Conservation (phyloP, 805 yeast species). For the Saccharomycopsis schoenii region DNA sequence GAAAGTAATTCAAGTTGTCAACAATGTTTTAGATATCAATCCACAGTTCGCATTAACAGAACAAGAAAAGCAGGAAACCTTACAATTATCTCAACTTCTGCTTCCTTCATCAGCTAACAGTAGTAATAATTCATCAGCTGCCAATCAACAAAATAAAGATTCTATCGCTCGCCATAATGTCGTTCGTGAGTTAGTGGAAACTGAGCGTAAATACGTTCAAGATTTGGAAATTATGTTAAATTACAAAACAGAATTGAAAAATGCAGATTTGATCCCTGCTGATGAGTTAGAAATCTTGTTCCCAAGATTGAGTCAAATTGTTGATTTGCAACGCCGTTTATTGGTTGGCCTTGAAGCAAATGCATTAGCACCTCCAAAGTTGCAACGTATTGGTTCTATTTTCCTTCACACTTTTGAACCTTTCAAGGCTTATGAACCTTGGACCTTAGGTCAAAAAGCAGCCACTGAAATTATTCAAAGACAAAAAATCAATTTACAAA, state of each 20-base stretch:
- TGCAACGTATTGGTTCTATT: constrained; percentile 81
- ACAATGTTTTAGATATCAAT: constrained; percentile 47
- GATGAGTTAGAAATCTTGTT: constrained; percentile 75
- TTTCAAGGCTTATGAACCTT: constrained; percentile 83
- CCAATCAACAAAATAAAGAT: constrained; percentile 29
- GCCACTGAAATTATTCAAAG: constrained; percentile 70
- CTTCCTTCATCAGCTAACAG: constrained; percentile 2
- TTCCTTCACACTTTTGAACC: constrained; percentile 72
- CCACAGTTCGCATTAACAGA: constrained; percentile 29
- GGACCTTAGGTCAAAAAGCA: constrained; percentile 84
- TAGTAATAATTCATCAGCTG: not conserved
- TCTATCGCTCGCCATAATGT: constrained; percentile 53
- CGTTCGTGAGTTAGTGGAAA: constrained; percentile 72
- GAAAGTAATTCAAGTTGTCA: constrained; percentile 65
- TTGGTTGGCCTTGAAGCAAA: constrained; percentile 85
- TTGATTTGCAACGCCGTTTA: constrained; percentile 88
- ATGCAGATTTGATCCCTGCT: constrained; percentile 57
- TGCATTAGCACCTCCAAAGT: constrained; percentile 58
- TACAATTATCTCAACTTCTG: not conserved
- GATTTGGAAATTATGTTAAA: constrained; percentile 68
- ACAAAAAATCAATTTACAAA: constrained; percentile 41
- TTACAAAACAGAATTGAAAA: constrained; percentile 59
- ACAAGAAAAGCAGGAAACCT: constrained; percentile 20
- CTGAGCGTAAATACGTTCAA: constrained; percentile 88
- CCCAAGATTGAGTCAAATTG: constrained; percentile 73